Evolutionary conservation across 768 basidiomycete genomes (phyloP), one percentile per base, ranked within the genome.

Genomic region (Amanita exitialis): DNA sequence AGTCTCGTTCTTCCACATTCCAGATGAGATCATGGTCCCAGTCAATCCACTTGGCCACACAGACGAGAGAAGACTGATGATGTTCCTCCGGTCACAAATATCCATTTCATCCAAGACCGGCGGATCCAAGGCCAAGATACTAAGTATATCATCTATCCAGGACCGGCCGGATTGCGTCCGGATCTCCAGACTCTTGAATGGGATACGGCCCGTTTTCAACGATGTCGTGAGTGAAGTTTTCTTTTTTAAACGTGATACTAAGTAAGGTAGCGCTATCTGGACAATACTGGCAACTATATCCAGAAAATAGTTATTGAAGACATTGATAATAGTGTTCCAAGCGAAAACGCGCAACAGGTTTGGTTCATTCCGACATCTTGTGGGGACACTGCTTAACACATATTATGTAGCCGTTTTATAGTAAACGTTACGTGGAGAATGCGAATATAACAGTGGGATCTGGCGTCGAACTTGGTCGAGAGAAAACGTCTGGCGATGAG

Each of bases 381-480:
- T 38, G 21, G 9, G 3, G 20, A 10, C 8, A 28, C 9, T 36
- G 20, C 28, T n/a, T 38, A 27, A 21, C 44, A 20, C 49, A 25
- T 49, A 39, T 20, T 45, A 41, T 18, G n/a, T 53, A 77, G 80
- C 62, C 65, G 42, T 62, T 69, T 23, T 67, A 75, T 13, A 80
- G 74, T 57, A 80, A 78, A 58, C 81, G 89, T 36, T 91, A 91
- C 62, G 67, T 69, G 43, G 89, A 91, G 62, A 62, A 75, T 6
- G 68, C 82, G 7, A 67, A 73, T 6, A 57, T 86, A n/a, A 74
- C 78, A 7, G 72, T 90, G 44, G 75, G 75, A 41, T 80, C 82
- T n/a, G 89, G 86, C 6, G 62, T 72, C 23, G 79, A 82, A 53
- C 65, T 82, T 6, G 80, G 78, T n/a, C 77, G 82, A 50, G 79